These are phyloP conservation scores for Mortierella sp. DNA, from an alignment of 371 early-diverging fungal genomes.

Conservation along the genomic window DNA sequence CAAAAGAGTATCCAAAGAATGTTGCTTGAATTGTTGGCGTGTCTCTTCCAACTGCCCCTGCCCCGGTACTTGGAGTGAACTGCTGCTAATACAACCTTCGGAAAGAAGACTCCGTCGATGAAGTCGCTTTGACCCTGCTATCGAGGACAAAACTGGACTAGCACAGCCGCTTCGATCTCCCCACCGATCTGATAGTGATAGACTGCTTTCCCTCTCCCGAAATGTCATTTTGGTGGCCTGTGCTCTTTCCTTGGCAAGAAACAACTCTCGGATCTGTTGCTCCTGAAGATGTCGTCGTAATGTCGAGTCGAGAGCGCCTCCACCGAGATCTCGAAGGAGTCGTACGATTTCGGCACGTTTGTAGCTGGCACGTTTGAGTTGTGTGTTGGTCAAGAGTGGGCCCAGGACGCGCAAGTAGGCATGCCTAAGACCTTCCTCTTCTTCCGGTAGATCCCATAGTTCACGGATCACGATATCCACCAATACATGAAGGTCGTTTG, in stretches of 20 bases:
- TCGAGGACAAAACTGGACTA: slow-evolving; percentile 20
- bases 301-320: slow-evolving; percentile 34
- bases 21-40: neutral
- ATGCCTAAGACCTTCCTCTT: slow-evolving; percentile 78
- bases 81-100: slow-evolving; percentile 1
- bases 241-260: slow-evolving; percentile 18
- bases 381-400: slow-evolving; percentile 76
- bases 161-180: slow-evolving; percentile 24
- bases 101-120: neutral
- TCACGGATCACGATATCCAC: slow-evolving; percentile 86
- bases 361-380: slow-evolving; percentile 60
- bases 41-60: slow-evolving; percentile 10
- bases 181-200: slow-evolving; percentile 13
- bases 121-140: slow-evolving; percentile 5
- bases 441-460: slow-evolving; percentile 77
- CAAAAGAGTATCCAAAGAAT: neutral
- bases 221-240: slow-evolving; percentile 25
- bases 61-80: slow-evolving; percentile 22
- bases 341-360: slow-evolving; percentile 63
- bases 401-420: slow-evolving; percentile 80
- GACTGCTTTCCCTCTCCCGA: slow-evolving; percentile 30
- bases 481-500: slow-evolving; percentile 87
- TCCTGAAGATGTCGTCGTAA: slow-evolving; percentile 28
- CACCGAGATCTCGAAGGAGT: slow-evolving; percentile 50
- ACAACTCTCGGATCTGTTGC: slow-evolving; percentile 24